Base-by-base conservation (phyloP, 805 yeast genomes). In the Yueomyces sp. region DNA sequence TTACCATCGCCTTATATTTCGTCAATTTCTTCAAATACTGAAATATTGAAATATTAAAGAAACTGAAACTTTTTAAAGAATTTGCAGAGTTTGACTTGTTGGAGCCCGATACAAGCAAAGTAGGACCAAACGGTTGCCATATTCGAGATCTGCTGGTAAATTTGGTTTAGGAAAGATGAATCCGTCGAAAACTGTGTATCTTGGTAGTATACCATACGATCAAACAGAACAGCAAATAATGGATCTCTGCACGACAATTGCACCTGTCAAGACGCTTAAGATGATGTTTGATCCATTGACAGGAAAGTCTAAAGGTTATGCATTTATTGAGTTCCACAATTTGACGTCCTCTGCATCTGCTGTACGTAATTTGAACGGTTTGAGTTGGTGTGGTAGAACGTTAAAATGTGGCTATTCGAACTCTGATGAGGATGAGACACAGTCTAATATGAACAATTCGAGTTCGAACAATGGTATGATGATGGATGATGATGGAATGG, bases 161-260 rank as follows among this genome's bases (percentile, higher is more conserved):
- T 19, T 19, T 19, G 19, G 19, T 19, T 19, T 19, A 19, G 19
- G 19, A 19, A n/a, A 34, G n/a, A 34, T 34, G 37, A 34, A 34
- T 19, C 8, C 5, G n/a, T 34, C 37, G n/a, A 34, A 34, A 11
- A 34, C 37, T 33, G 81, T 86, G 2, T 83, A 83, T 54, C 75
- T 88, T 38, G 94, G 95, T 3, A 81, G 85, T 12, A 83, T 90
- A 36, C 97, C 97, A 1, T 86, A 79, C 57, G 96, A 90, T 55
- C 86, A 84, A 56, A 84, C 96, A 0, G 97, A 90, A 59, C 94
- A 86, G 53, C 96, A 88, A 60, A 81, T 90, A n/a, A 63, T 76
- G 51, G 94, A 85, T 49, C 76, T 90, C 11, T 94, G 94, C 47
- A 69, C 72, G 45, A 79, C 94, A 2, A 92, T 85, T 2, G 97